Evolutionary conservation across 2,329 filamentous ascomycete genomes (phyloP).

Genomic region (Scytalidium lignicola): DNA sequence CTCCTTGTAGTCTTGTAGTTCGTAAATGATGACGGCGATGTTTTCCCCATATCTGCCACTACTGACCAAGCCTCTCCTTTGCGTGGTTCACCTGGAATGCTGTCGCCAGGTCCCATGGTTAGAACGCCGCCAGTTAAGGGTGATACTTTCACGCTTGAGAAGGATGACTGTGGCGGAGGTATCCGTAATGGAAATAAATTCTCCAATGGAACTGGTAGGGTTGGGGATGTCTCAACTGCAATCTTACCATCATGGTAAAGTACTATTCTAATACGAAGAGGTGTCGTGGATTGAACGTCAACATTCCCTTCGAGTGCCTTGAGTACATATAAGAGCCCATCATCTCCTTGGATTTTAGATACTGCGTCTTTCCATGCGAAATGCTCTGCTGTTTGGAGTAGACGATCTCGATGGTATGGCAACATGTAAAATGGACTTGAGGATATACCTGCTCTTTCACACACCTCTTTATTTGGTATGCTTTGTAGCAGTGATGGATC

Average conservation of each 20-base stretch:
- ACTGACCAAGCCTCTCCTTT: slow-evolving; percentile 37
- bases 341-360: slow-evolving; percentile 37
- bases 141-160: slow-evolving; percentile 15
- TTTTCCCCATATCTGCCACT: slow-evolving; percentile 46
- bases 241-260: slow-evolving; percentile 46
- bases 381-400: slow-evolving; percentile 58
- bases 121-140: slow-evolving; percentile 24
- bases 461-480: slow-evolving; percentile 14
- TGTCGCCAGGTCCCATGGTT: slow-evolving; percentile 15
- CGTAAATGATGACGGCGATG: slow-evolving; percentile 59
- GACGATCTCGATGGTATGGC: slow-evolving; percentile 69
- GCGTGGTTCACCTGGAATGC: slow-evolving; percentile 19
- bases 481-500: slow-evolving; percentile 50
- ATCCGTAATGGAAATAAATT: slow-evolving; percentile 55
- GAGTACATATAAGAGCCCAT: slow-evolving; percentile 40
- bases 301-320: slow-evolving; percentile 30
- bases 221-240: slow-evolving; percentile 33
- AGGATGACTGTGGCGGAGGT: slow-evolving; percentile 35
- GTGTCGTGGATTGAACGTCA: slow-evolving; percentile 24
- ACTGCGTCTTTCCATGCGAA: slow-evolving; percentile 50
- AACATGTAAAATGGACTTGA: slow-evolving; percentile 73
- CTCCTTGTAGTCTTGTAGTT: slow-evolving; percentile 81
- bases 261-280: slow-evolving; percentile 50
- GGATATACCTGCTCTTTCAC: slow-evolving; percentile 40
- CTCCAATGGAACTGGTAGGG: slow-evolving; percentile 35